Base-by-base conservation (phyloP, 106 monocot species). In the Narthecium ossifragum region DNA sequence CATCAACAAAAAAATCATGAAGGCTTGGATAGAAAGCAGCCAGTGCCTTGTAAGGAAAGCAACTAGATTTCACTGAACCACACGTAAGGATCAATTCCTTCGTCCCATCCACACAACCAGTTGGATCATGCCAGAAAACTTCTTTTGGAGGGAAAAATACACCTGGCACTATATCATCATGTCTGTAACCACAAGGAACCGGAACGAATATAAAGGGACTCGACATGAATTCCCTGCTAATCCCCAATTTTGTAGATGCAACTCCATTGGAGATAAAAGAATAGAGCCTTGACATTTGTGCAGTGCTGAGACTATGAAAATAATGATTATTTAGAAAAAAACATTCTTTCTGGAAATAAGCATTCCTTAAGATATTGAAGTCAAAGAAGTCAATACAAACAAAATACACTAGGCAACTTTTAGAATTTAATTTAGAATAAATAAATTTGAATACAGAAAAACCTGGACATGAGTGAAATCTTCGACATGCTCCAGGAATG, bases 91-190 rank as follows among this genome's bases (percentile, higher is more conserved):
- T 18, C 34, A 66, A 45, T 53, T 87, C 76, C 66, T 79, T 75
- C 36, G 62, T 66, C 65, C 69, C 64, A 30, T 84, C 81, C 33
- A 84, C 58, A 66, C 90, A 98, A 46, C 96, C 90, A 71, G 90
- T 79, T 43, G 96, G 87, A 52, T 98, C 96, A 55, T 76, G 61
- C 96, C 96, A 98, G 64, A 74, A 91, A 27, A 81, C 73, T 33
- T 91, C 71, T 70, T 70, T 75, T 5, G 86, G 74, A 4, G 69
- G 72, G 11, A 84, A 59, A 60, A 87, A 81, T 31, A 53, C 57
- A 40, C 96, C 96, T 51, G 74, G 66, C 34, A 70, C 61, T 26
- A 38, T 31, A 49, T 73, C 77, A 12, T 56, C 60, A 21, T 53
- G 49, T 60, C 41, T 66, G 52, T 54, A 69, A 11, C 50, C 36